Percentiles rank a stretch among this genome's conserved stretches.
Conservation (phyloP, 805 yeast species). For the Maudiozyma saulgeensis region DNA sequence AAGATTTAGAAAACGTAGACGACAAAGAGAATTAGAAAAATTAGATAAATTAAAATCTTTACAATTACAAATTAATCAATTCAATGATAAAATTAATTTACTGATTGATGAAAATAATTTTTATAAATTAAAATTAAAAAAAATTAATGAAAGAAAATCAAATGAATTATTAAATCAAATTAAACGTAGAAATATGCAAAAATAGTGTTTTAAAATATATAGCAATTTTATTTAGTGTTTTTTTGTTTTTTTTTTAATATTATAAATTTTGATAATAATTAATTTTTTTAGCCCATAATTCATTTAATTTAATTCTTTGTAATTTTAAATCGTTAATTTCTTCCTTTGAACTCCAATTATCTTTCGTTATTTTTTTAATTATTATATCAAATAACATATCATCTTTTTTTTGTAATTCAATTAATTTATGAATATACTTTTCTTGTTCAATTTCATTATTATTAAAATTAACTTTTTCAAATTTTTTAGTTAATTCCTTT, state of each 20-base stretch:
- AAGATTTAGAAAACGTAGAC: slow-evolving; percentile 59
- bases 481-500: neutral
- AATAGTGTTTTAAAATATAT: neutral
- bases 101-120: slow-evolving; percentile 22
- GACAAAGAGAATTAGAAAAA: slow-evolving; percentile 19
- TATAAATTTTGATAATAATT: slow-evolving; percentile 12
- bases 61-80: slow-evolving; percentile 13
- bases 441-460: neutral
- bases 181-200: slow-evolving; percentile 7
- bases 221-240: too few relatives aligned
- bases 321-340: slow-evolving; percentile 18
- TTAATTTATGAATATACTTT: neutral
- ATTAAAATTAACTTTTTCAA: neutral
- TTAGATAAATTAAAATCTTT: slow-evolving; percentile 13
- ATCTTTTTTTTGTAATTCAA: slow-evolving; percentile 18
- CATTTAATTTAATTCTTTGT: slow-evolving; percentile 19
- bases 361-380: slow-evolving; percentile 17
- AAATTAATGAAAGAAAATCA: slow-evolving; percentile 22
- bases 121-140: slow-evolving; percentile 22
- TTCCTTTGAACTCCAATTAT: slow-evolving; percentile 23
- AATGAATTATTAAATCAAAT: slow-evolving; percentile 20
- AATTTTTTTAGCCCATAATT: slow-evolving; percentile 27
- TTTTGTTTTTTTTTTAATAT: too few relatives aligned
- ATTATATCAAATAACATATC: slow-evolving; percentile 8
- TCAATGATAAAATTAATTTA: slow-evolving; percentile 16